phyloP scores from a whole-genome alignment of 2,329 filamentous ascomycete genomes.

The Claviceps digitariae region DNA sequence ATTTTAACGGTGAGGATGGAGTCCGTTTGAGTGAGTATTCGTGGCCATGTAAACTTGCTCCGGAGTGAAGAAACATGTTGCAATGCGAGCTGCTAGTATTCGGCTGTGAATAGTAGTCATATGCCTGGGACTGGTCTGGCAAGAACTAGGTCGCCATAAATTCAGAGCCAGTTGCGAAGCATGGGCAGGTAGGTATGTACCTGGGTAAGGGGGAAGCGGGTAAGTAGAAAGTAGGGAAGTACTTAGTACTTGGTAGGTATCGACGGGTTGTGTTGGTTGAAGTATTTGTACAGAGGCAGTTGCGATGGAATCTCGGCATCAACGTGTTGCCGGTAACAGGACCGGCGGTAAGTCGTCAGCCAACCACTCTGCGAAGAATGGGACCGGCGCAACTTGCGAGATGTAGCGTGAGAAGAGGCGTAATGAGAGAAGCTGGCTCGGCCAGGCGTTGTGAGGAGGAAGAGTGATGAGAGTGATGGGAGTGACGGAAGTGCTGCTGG shows the following conservation, averaged over 20 bases:
- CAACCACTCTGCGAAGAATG: neutral
- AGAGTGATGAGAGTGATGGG: neutral
- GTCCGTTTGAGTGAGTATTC: constrained; percentile 35
- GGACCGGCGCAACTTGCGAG: neutral
- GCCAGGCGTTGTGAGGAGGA: neutral
- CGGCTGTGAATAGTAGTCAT: neutral
- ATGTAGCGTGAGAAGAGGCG: neutral
- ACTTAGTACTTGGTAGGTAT: neutral
- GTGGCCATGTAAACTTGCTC: constrained; percentile 46
- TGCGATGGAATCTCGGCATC: neutral
- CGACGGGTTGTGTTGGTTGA: neutral
- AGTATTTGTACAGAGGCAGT: neutral
- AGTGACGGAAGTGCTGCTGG: too few species aligned
- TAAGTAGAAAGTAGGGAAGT: too few species aligned
- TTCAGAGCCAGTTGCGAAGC: neutral
- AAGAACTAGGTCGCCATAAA: neutral
- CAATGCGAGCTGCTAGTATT: neutral
- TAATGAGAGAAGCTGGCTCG: neutral
- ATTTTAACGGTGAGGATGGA: constrained; percentile 15
- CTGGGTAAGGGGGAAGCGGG: too few species aligned
- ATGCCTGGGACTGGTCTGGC: neutral
- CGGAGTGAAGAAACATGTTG: constrained; percentile 44
- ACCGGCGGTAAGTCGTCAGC: too few species aligned
- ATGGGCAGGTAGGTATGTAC: too few species aligned
- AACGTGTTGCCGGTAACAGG: neutral